phyloP scores from a whole-genome alignment of 306 rosid species.

The Castanea crenata region DNA sequence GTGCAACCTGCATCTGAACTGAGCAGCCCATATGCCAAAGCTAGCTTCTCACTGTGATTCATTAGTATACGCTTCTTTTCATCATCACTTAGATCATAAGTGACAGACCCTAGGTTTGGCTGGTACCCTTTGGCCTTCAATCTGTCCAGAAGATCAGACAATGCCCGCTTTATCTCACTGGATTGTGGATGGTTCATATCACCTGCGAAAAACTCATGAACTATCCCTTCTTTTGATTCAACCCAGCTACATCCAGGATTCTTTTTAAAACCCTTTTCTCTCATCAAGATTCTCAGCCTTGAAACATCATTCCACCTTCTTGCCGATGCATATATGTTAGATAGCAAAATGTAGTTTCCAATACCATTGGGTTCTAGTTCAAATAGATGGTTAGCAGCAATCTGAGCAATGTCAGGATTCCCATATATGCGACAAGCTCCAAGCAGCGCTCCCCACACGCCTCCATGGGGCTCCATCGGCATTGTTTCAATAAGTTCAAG shows the following conservation, averaged over 20 bases:
- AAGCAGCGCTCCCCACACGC: constrained; percentile 92
- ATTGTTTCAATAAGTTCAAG: constrained; percentile 57
- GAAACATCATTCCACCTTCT: constrained; percentile 79
- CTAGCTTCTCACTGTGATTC: constrained; percentile 80
- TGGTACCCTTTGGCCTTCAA: constrained; percentile 53
- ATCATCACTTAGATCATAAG: constrained; percentile 48
- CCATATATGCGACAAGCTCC: constrained; percentile 72
- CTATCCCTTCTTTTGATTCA: constrained; percentile 55
- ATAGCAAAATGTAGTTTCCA: constrained; percentile 76
- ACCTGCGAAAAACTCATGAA: constrained; percentile 67
- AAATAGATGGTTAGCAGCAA: constrained; percentile 65
- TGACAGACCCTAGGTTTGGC: constrained; percentile 54
- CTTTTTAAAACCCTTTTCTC: constrained; percentile 56
- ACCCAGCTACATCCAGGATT: constrained; percentile 82
- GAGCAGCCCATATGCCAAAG: constrained; percentile 65
- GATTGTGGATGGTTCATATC: constrained; percentile 56
- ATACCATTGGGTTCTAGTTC: constrained; percentile 65
- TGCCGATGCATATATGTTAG: constrained; percentile 62
- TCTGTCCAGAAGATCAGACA: constrained; percentile 59
- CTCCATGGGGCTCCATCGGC: constrained; percentile 63
- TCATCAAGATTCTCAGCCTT: constrained; percentile 60
- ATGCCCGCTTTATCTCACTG: constrained; percentile 44
- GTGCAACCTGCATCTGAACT: constrained; percentile 45
- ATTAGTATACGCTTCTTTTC: constrained; percentile 54
- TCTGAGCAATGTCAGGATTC: constrained; percentile 62